Percentiles rank a stretch among this genome's conserved stretches.
phyloP scores from a whole-genome alignment of 2,329 filamentous ascomycete species.

The Pseudocercospora fuligena region DNA sequence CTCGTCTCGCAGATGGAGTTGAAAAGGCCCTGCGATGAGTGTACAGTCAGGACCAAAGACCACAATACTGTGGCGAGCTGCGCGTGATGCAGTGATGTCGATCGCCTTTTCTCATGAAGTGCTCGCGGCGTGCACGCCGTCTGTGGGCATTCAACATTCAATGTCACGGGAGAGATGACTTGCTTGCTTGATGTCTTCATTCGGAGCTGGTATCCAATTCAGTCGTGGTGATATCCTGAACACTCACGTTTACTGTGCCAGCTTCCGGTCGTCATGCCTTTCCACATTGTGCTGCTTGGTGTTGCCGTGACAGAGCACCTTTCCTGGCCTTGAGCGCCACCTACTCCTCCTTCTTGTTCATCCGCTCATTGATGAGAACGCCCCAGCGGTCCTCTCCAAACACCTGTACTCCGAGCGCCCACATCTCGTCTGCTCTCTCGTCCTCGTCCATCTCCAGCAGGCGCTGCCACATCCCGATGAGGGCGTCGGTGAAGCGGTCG shows the following conservation, averaged over 20 bases:
- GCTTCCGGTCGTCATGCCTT: background rate
- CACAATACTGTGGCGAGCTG: too few species aligned
- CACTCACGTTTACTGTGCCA: background rate
- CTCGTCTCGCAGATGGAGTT: too few species aligned
- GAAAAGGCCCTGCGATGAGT: too few species aligned
- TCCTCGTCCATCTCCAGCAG: background rate
- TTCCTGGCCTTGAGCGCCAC: background rate
- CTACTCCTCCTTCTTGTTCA: background rate
- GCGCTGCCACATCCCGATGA: background rate
- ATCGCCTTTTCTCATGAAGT: background rate
- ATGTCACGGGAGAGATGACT: background rate
- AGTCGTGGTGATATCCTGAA: background rate
- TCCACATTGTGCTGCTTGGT: background rate
- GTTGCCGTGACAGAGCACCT: background rate
- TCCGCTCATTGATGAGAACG: background rate
- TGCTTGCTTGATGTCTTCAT: background rate
- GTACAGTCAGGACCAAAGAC: too few species aligned
- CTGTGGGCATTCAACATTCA: background rate
- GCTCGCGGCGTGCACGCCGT: too few species aligned
- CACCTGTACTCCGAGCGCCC: background rate
- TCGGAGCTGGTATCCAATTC: background rate
- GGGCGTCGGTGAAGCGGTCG: background rate
- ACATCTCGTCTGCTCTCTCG: background rate
- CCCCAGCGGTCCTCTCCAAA: conserved; percentile 1
- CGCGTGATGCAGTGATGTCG: background rate